Evolutionary conservation across 345 rosid genomes (phyloP), one percentile per base, ranked within the genome.

Genomic region (Euphorbia lathyris): DNA sequence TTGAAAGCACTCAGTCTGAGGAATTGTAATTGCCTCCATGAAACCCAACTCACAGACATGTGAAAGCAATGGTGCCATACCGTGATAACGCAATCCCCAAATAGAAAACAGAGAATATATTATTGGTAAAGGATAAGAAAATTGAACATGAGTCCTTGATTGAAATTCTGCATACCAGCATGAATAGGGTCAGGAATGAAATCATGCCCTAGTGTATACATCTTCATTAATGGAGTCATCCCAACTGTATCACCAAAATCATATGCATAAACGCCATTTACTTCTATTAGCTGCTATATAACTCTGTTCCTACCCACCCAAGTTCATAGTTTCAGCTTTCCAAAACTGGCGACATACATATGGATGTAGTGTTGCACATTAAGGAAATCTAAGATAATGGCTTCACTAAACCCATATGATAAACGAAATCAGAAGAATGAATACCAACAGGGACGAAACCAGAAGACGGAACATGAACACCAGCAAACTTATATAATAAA

Each of bases 141-240:
- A n/a, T n/a, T n/a, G n/a, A n/a, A n/a, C n/a, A 20, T 72, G 65
- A 53, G 56, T 38, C 27, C 45, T 42, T 2, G 20, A 57, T 65
- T 53, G 26, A 51, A 66, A 66, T 20, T 67, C 58, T 1, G 48
- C 25, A 48, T 83, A 93, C 97, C 98, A 0, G 97, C 88, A 60
- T 94, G 98, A 73, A 94, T 94, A n/a, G 97, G 97, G 70, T 94
- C 97, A 5, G 97, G 98, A 74, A 94, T 87, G 81, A 94, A 94
- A 79, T 89, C 96, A 42, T 94, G 98, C 29, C 98, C 98, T 23
- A 94, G 87, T 45, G 98, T 94, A 72, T 94, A 97, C 98, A 94
- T 91, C 95, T 94, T 94, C 98, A 91, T 88, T 85, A 94, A 74
- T 40, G 98, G 98, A 58, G 97, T 94, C 87, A 94, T 20, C 71